A percentile compares a stretch with the other conserved stretches of the same genome.
phyloP scores from a whole-genome alignment of 208 protist genomes.

The Polymyxa betae region DNA sequence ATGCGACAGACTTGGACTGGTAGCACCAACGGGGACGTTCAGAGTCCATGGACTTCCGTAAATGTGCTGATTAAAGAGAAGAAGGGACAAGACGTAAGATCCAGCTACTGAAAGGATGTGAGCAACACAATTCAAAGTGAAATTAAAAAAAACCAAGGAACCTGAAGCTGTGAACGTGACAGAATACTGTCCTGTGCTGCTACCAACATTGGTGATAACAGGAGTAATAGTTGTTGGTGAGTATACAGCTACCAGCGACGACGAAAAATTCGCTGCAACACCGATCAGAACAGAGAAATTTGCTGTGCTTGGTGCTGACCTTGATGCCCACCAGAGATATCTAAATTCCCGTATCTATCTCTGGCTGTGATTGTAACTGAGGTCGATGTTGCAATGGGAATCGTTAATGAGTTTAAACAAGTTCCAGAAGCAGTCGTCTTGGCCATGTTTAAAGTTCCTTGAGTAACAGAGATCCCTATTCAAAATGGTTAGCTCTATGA shows the following conservation, averaged over 20 bases:
- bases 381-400: background rate
- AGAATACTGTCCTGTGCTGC: background rate
- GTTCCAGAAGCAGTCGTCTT: slow-evolving; percentile 55
- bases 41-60: slow-evolving; percentile 26
- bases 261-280: background rate
- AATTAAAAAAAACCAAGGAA: background rate
- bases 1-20: background rate
- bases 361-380: slow-evolving; percentile 57
- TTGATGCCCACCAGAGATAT: slow-evolving; percentile 26
- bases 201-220: slow-evolving; percentile 15
- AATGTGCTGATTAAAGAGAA: background rate
- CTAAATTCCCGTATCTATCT: slow-evolving; percentile 64
- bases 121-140: background rate
- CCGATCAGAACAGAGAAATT: no score
- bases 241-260: slow-evolving; percentile 23
- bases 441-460: background rate
- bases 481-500: background rate
- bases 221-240: background rate
- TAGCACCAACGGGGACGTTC: background rate
- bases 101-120: slow-evolving; percentile 1
- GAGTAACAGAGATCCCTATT: background rate
- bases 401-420: slow-evolving; percentile 44
- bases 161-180: background rate
- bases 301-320: no score
- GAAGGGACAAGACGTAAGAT: background rate